A percentile compares a stretch with the other conserved stretches of the same genome.
These are phyloP conservation scores for Trichoderma gamsii DNA, from an alignment of 495 filamentous ascomycete species.

Conservation along the genomic window DNA sequence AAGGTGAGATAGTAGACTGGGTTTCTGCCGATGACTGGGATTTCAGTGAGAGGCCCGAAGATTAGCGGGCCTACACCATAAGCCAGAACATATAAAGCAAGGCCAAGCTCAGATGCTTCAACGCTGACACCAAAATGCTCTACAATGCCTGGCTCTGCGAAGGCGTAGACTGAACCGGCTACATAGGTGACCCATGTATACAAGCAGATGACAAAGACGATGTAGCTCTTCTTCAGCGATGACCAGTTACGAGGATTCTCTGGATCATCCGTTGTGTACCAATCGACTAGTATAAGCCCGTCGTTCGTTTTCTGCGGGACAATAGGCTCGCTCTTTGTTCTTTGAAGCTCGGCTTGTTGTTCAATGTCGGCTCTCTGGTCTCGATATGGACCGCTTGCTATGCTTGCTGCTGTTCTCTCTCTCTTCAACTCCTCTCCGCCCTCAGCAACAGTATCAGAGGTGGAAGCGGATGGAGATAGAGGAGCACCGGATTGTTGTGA, in stretches of 20 bases:
- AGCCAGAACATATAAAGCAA: slow-evolving; percentile 1
- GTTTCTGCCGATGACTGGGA: background rate
- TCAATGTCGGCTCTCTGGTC: background rate
- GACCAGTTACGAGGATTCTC: background rate
- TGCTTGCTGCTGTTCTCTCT: background rate
- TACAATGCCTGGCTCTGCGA: background rate
- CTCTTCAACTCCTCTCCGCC: background rate
- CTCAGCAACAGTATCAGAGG: background rate
- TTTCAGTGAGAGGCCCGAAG: background rate
- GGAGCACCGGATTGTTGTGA: background rate
- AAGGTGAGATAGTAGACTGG: slow-evolving; percentile 1
- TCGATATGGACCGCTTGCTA: background rate
- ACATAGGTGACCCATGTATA: background rate
- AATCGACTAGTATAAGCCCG: background rate
- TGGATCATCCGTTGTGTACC: background rate
- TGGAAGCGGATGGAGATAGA: background rate
- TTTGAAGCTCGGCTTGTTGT: background rate
- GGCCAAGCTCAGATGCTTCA: slow-evolving; percentile 3
- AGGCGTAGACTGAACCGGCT: background rate
- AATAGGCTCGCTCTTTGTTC: background rate
- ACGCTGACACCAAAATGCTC: slow-evolving; percentile 1
- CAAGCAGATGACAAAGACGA: background rate
- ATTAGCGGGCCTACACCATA: background rate
- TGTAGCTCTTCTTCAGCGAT: background rate
- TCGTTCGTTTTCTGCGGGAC: background rate